These are phyloP conservation scores for Aspergillus bertholletiae DNA, from an alignment of 495 filamentous ascomycete species.

Conservation along the genomic window DNA sequence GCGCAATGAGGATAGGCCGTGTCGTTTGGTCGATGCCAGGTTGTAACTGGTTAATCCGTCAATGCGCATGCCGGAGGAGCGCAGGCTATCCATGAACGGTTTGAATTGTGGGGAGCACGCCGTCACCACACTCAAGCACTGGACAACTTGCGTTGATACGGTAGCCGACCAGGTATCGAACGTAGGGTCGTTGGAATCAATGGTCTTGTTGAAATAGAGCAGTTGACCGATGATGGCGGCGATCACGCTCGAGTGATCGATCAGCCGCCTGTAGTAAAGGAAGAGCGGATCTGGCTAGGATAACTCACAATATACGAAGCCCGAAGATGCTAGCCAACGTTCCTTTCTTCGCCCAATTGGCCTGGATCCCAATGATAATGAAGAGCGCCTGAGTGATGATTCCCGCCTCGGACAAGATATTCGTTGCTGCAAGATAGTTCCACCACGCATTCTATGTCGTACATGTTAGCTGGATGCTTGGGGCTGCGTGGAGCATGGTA, in stretches of 20 bases:
- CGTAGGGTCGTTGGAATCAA: conserved; percentile 15
- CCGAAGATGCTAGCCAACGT: conserved; percentile 30
- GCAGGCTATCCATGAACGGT: conserved; percentile 42
- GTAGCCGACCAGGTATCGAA: conserved; percentile 25
- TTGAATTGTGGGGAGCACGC: conserved; percentile 45
- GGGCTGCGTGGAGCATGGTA: not conserved
- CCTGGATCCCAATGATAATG: conserved; percentile 35
- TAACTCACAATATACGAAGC: conserved; percentile 33
- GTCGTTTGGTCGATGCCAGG: conserved; percentile 12
- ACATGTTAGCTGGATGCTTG: not conserved
- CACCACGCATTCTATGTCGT: conserved; percentile 31
- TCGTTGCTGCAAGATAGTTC: conserved; percentile 37
- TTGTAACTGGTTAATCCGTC: conserved; percentile 26
- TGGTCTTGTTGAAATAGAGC: conserved; percentile 17
- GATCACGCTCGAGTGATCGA: conserved; percentile 23
- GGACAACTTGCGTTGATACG: conserved; percentile 32
- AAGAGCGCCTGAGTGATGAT: conserved; percentile 35
- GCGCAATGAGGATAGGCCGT: conserved; percentile 10
- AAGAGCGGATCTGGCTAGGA: not conserved
- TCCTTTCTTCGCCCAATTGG: conserved; percentile 25
- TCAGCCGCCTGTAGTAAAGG: not conserved
- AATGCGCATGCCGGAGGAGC: conserved; percentile 38
- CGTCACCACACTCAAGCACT: conserved; percentile 37
- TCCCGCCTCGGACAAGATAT: conserved; percentile 39
- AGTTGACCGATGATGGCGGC: conserved; percentile 32